Base-by-base conservation (phyloP, 805 yeast species). In the Yarrowia divulgata region DNA sequence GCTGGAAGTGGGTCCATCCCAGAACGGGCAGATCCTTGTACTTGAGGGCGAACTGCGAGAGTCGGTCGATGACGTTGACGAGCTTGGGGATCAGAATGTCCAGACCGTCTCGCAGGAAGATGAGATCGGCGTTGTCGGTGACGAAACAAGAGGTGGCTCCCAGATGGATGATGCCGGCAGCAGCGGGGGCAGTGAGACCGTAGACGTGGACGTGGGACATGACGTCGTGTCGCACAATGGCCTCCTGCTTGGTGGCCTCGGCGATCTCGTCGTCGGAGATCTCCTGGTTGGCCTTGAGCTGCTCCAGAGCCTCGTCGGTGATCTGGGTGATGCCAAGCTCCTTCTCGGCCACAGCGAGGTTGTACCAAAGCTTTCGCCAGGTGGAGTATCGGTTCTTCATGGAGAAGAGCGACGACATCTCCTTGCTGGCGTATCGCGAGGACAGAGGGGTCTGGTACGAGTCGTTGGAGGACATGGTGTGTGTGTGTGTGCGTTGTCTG, bases 1-100 rank as follows among this genome's bases (percentile, higher is more conserved):
- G 99, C 84, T 95, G 99, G 87, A 95, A 95, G 81, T 95, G 99
- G 70, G 99, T 95, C 98, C 98, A 95, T 43, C 99, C 99, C 73
- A 95, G 85, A 54, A 93, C 97, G 45, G 99, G 98, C 81, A 93
- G 81, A 80, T 95, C 98, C 83, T 95, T 95, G 85, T 94, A 87
- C 79, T 90, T 87, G 72, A 92, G 78, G 57, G 99, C 98, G 79
- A 95, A 95, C 78, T 90, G 83, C 71, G 92, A 81, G 78, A 95
- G 84, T 80, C 97, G 87, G 84, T 93, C 90, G 75, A 95, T 95
- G 73, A 95, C 98, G 76, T 95, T 95, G 75, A 93, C 98, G 75
- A 95, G 85, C 81, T 95, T 95, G 72, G 97, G 97, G 78, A 95
- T 93, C 75, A 95, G 81, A 46, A 95, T 81, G 75, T 95, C 99